phyloP scores from a whole-genome alignment of 139 green algal genomes.

The Pseudopediastrum boryanum region DNA sequence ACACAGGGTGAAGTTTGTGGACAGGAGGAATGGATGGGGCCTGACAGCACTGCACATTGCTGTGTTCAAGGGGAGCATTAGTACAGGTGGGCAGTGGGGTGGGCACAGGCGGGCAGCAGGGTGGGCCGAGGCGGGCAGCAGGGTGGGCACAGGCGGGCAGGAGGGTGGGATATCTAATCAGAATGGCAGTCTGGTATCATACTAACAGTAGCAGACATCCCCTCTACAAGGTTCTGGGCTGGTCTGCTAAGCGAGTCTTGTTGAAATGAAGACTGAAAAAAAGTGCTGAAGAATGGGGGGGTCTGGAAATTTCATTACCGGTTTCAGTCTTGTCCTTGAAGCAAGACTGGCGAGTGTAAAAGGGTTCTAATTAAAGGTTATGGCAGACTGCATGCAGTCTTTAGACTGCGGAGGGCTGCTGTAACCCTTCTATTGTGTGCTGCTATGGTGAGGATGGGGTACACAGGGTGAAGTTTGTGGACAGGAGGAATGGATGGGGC shows the following conservation, averaged over 20 bases:
- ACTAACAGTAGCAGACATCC: conserved; percentile 45
- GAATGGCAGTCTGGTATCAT: conserved; percentile 17
- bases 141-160: neutral
- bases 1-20: conserved; percentile 46
- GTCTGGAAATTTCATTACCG: too few species aligned
- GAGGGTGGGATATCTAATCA: too few species aligned
- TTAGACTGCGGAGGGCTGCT: too few species aligned
- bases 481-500: conserved; percentile 62
- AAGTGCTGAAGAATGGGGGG: too few species aligned
- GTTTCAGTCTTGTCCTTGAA: too few species aligned
- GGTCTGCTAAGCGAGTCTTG: too few species aligned
- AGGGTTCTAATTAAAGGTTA: too few species aligned
- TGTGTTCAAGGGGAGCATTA: conserved; percentile 46
- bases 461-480: conserved; percentile 46
- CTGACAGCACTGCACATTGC: conserved; percentile 60
- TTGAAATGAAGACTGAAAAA: too few species aligned
- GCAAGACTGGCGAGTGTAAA: too few species aligned
- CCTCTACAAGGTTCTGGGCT: too few species aligned
- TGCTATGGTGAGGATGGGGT: conserved; percentile 43
- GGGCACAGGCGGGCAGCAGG: neutral
- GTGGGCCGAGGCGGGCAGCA: neutral
- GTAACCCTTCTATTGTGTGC: too few species aligned
- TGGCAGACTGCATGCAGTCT: too few species aligned
- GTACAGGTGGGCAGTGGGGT: conserved; percentile 38
- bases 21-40: conserved; percentile 62